Base-by-base conservation (phyloP, 257 asterid species). In the Gynochthodes officinalis region DNA sequence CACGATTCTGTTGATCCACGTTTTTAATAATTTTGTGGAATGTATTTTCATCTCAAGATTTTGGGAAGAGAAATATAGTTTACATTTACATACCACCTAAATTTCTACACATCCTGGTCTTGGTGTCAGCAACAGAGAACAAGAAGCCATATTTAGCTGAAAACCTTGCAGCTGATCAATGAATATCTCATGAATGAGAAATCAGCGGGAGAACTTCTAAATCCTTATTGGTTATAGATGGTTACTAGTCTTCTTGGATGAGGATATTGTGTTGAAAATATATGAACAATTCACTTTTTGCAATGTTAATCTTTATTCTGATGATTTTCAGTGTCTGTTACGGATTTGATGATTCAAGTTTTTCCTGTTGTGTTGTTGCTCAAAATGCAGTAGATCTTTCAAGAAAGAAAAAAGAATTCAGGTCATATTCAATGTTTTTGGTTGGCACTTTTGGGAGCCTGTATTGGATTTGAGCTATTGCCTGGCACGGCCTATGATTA, bases 131-230 rank as follows among this genome's bases (percentile, higher is more conserved):
- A 25, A 21, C 39, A 44, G 66, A 60, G 25, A 72, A 60, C 61
- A 23, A 59, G 48, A 37, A 35, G 39, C 43, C 11, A 46, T 35
- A 11, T 40, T 39, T 44, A 60, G 40, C 50, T 72, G 52, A 43
- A 10, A 64, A 72, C 8, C 15, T 8, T 73, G 57, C 64, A 14
- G 61, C 61, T 18, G 54, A 72, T 53, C 62, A 30, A 46, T 63
- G 27, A 32, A 7, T 32, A 9, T 18, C 57, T 66, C 42, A 44
- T 44, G 57, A 66, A 28, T 0, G 7, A 19, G 14, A 53, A 21
- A 60, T 37, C 71, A 30, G 19, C 11, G 32, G 71, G 44, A 2
- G 63, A 57, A 28, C 35, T 67, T 27, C 72, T 39, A 11, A 18
- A 14, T 44, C 33, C 28, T 19, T 39, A 0, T 23, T 63, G 30